Percentiles rank a stretch among this genome's conserved stretches.
Evolutionary conservation across 148 eudicot genomes (phyloP).

Genomic region (Chenopodium formosanum): DNA sequence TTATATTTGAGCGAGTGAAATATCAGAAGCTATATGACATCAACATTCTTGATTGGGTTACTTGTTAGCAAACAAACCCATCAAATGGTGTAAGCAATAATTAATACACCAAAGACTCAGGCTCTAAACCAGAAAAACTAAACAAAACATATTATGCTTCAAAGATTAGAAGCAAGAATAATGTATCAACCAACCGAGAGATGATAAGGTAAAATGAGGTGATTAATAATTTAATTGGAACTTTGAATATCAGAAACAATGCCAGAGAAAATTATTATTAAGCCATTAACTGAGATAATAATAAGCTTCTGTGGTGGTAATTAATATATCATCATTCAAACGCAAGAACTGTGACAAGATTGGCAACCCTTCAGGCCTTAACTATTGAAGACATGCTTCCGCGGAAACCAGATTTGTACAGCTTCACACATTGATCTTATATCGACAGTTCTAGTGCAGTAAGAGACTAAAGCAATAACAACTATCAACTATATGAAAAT

Average conservation of each 20-base stretch:
- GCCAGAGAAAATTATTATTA: background rate
- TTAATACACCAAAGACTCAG: background rate
- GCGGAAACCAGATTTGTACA: background rate
- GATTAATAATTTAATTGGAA: background rate
- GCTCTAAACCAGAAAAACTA: background rate
- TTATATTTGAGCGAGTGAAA: background rate
- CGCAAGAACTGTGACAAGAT: background rate
- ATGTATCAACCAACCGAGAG: background rate
- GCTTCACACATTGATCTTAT: background rate
- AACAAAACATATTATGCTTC: background rate
- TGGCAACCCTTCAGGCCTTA: background rate
- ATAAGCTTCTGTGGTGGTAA: background rate
- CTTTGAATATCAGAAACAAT: background rate
- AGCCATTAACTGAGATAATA: background rate
- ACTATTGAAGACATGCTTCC: constrained; percentile 1
- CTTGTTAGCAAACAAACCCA: background rate
- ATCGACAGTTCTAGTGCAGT: background rate
- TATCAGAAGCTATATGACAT: background rate
- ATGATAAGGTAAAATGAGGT: background rate
- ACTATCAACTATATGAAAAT: background rate
- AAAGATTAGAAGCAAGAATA: background rate
- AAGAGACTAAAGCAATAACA: background rate
- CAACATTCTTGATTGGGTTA: background rate
- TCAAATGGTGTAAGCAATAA: background rate
- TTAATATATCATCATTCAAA: background rate